A percentile compares a stretch with the other conserved stretches of the same genome.
Conservation (phyloP, 2,329 filamentous ascomycete genomes). For the Pyrenochaeta sp. region DNA sequence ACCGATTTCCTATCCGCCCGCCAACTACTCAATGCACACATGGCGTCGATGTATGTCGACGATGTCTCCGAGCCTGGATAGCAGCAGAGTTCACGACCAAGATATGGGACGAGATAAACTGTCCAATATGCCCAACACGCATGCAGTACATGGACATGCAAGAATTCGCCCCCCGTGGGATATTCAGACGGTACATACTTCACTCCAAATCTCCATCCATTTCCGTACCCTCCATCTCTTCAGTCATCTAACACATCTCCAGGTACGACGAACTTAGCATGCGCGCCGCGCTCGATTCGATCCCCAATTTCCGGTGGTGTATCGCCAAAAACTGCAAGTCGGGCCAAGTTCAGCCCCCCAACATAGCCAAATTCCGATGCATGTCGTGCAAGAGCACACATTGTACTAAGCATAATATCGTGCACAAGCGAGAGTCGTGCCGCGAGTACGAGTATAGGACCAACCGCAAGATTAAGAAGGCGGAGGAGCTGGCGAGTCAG, state of each 20-base stretch:
- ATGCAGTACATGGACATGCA: constrained; percentile 57
- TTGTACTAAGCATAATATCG: constrained; percentile 44
- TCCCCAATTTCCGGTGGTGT: constrained; percentile 62
- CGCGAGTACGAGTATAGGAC: constrained; percentile 47
- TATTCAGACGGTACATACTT: constrained; percentile 51
- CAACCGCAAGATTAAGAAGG: constrained; percentile 30
- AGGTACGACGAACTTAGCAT: constrained; percentile 54
- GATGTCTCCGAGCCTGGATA: constrained; percentile 52
- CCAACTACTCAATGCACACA: constrained; percentile 47
- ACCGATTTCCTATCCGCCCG: constrained; percentile 40
- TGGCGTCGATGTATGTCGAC: constrained; percentile 40
- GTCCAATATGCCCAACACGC: constrained; percentile 56
- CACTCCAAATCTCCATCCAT: neutral
- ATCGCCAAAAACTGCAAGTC: constrained; percentile 57
- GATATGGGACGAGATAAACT: constrained; percentile 58
- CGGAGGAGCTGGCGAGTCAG: constrained; percentile 38
- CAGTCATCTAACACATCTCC: neutral
- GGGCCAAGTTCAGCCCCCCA: constrained; percentile 59
- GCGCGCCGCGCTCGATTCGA: constrained; percentile 53
- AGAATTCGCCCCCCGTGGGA: constrained; percentile 53
- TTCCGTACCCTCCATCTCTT: neutral
- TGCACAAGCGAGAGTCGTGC: constrained; percentile 51
- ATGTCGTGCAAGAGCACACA: constrained; percentile 43
- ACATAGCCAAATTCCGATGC: constrained; percentile 53
- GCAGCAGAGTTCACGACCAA: constrained; percentile 43